Evolutionary conservation across 768 basidiomycete species (phyloP).

Genomic region (Auricularia cornea): DNA sequence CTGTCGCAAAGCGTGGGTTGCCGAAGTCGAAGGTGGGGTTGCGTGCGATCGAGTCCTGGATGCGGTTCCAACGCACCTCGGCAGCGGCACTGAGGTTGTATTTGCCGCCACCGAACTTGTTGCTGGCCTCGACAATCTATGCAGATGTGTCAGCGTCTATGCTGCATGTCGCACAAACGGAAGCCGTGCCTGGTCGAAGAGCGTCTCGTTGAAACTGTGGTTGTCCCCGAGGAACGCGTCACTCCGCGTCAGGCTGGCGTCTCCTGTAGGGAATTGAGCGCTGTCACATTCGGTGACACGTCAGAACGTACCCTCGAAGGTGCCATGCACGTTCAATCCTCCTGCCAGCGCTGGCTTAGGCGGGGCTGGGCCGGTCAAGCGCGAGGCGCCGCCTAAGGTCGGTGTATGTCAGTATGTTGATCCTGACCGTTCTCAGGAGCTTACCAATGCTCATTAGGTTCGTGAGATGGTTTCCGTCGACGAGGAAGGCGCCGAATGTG

Average conservation of each 20-base stretch:
- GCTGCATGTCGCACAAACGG: not conserved
- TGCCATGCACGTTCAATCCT: conserved; percentile 3
- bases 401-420: not conserved
- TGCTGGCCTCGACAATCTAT: not conserved
- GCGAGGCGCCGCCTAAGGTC: not conserved
- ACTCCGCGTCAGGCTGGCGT: conserved; percentile 6
- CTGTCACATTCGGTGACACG: not conserved
- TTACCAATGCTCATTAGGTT: conserved; percentile 7
- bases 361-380: not conserved
- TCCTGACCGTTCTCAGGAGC: not conserved
- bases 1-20: conserved; percentile 2
- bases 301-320: conserved; percentile 3
- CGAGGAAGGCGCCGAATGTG: conserved; percentile 2
- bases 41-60: conserved; percentile 4
- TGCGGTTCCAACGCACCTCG: conserved; percentile 1
- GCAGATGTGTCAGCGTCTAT: not conserved
- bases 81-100: conserved; percentile 2
- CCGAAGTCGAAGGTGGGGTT: conserved; percentile 7
- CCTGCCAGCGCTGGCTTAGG: not conserved
- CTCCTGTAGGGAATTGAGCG: not conserved
- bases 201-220: conserved; percentile 5
- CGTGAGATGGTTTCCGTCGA: conserved; percentile 7
- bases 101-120: not conserved
- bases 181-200: conserved; percentile 2
- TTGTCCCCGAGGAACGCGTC: conserved; percentile 8